Conservation (phyloP, 192 early-diverging fungal genomes). For the Podila epicladia region DNA sequence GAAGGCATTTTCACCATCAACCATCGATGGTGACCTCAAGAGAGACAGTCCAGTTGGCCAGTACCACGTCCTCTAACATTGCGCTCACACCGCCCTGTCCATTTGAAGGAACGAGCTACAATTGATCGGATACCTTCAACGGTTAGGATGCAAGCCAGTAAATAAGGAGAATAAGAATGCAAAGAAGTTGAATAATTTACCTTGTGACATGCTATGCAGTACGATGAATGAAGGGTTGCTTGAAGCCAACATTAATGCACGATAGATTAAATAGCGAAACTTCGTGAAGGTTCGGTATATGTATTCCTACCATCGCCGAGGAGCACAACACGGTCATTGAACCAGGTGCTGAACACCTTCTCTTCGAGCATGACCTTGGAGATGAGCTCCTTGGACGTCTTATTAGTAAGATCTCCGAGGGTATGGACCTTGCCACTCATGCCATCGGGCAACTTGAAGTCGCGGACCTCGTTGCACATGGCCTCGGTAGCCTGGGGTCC, state of each 20-base stretch:
- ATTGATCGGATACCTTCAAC: too few relatives aligned
- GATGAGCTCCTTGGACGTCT: slow-evolving; percentile 1
- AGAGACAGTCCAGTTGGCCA: not conserved
- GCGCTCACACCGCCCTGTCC: not conserved
- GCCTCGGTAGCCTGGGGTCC: not conserved
- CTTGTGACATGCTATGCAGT: not conserved
- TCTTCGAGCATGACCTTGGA: slow-evolving; percentile 16
- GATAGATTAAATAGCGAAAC: not conserved
- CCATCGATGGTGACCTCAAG: not conserved
- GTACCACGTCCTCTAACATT: not conserved
- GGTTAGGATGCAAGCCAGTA: not conserved
- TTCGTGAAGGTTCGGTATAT: not conserved
- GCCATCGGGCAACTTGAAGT: not conserved
- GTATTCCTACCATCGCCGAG: slow-evolving; percentile 12
- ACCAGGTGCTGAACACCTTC: slow-evolving; percentile 16
- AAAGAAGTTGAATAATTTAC: not conserved
- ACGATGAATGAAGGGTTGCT: not conserved
- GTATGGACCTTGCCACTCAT: not conserved
- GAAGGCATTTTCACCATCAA: not conserved
- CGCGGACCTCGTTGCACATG: slow-evolving; percentile 5
- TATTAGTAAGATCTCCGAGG: slow-evolving; percentile 1
- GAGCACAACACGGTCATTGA: not conserved
- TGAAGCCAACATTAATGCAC: not conserved
- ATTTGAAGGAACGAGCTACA: not conserved
- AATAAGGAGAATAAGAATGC: not conserved